These are phyloP conservation scores for Prinsepia uniflora DNA, from an alignment of 306 rosid genomes.

Conservation along the genomic window DNA sequence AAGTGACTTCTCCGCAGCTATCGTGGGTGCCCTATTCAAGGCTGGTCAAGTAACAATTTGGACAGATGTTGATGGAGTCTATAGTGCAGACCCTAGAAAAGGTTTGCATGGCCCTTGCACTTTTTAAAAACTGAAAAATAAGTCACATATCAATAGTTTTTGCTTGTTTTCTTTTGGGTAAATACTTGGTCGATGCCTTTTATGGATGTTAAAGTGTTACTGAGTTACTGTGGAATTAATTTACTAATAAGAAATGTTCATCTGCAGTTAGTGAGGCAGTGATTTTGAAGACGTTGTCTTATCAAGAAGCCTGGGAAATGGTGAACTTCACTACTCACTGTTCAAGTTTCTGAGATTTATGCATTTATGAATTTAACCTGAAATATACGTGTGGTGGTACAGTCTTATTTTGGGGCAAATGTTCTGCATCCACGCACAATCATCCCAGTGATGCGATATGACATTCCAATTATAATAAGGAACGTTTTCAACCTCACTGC, in stretches of 20 bases:
- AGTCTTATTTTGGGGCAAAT: conserved; percentile 99
- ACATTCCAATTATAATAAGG: conserved; percentile 86
- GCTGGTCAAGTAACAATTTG: conserved; percentile 91
- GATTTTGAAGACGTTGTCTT: conserved; percentile 79
- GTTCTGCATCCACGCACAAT: conserved; percentile 98
- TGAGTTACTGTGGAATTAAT: conserved; percentile 12
- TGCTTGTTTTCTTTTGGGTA: no score
- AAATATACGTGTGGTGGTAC: conserved; percentile 29
- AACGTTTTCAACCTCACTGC: conserved; percentile 88
- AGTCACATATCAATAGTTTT: background rate
- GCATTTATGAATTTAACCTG: background rate
- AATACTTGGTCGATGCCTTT: no score
- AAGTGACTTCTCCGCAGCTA: conserved; percentile 97
- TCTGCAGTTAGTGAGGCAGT: conserved; percentile 95
- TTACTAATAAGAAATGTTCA: conserved; percentile 27
- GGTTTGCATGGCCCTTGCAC: conserved; percentile 43
- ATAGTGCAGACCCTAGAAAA: conserved; percentile 97
- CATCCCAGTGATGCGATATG: conserved; percentile 87
- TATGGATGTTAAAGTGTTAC: background rate
- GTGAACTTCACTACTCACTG: conserved; percentile 39
- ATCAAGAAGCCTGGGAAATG: conserved; percentile 99
- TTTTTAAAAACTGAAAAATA: background rate
- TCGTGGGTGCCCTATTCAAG: conserved; percentile 78
- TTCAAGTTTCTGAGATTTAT: conserved; percentile 19
- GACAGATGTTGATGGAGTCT: conserved; percentile 99